phyloP scores from a whole-genome alignment of 2,329 filamentous ascomycete genomes.

The Zarea fungicola region DNA sequence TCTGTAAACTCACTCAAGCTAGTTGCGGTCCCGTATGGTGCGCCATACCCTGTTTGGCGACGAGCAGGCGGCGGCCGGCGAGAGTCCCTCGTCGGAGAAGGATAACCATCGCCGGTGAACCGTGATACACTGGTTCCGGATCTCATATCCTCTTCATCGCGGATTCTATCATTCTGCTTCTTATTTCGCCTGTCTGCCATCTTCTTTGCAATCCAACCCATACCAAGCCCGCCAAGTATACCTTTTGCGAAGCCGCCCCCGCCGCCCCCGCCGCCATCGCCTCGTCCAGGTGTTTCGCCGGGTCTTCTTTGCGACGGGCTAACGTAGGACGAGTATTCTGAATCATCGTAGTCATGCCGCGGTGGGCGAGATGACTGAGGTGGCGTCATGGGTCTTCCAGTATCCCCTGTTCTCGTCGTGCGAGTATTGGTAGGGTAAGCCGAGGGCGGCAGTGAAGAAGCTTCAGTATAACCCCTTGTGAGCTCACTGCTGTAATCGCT shows the following conservation, averaged over 20 bases:
- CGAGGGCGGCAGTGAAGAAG: conserved; percentile 43
- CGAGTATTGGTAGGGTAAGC: conserved; percentile 40
- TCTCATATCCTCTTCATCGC: conserved; percentile 44
- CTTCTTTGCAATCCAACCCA: conserved; percentile 64
- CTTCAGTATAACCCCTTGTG: conserved; percentile 31
- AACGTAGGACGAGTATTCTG: conserved; percentile 55
- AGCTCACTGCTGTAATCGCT: conserved; percentile 48
- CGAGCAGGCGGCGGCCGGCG: conserved; percentile 29
- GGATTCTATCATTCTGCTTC: conserved; percentile 43
- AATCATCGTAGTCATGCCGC: conserved; percentile 43
- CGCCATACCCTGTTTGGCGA: conserved; percentile 24
- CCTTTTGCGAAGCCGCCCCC: conserved; percentile 50
- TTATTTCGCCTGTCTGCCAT: conserved; percentile 51
- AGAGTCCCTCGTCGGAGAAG: conserved; percentile 39
- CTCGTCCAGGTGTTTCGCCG: conserved; percentile 37
- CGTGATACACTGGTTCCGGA: conserved; percentile 57
- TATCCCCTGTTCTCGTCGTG: conserved; percentile 41
- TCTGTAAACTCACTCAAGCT: conserved; percentile 31
- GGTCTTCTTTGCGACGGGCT: conserved; percentile 56
- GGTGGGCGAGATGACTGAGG: conserved; percentile 40
- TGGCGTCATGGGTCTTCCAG: conserved; percentile 43
- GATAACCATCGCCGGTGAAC: conserved; percentile 64
- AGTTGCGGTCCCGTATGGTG: conserved; percentile 22
- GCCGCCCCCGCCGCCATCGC: no score
- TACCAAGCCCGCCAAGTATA: conserved; percentile 55